A percentile compares a stretch with the other conserved stretches of the same genome.
phyloP scores from a whole-genome alignment of 768 basidiomycete genomes.

The Lepiota brunneoincarnata region DNA sequence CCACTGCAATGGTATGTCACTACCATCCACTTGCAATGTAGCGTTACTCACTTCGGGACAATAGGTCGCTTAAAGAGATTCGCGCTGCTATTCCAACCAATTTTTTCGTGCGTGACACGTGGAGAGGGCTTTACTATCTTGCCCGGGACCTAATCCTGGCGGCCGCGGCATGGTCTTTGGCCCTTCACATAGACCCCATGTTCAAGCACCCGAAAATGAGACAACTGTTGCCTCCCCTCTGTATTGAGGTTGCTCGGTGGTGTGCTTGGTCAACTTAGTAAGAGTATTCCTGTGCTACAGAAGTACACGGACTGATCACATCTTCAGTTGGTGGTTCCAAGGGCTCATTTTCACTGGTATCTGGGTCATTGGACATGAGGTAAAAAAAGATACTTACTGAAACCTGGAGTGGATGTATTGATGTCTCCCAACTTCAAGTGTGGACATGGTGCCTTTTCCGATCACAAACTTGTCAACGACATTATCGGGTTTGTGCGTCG shows the following conservation, averaged over 20 bases:
- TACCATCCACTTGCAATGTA: not conserved
- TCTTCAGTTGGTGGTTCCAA: slow-evolving; percentile 57
- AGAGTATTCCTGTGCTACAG: slow-evolving; percentile 13
- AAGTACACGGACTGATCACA: not conserved
- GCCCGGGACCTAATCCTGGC: slow-evolving; percentile 46
- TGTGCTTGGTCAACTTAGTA: slow-evolving; percentile 45
- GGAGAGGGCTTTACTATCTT: slow-evolving; percentile 38
- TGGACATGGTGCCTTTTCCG: slow-evolving; percentile 56
- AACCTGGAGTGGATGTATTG: not conserved
- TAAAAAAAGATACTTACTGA: slow-evolving; percentile 16
- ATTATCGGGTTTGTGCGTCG: slow-evolving; percentile 47
- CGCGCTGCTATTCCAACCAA: slow-evolving; percentile 45
- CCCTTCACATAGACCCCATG: slow-evolving; percentile 42
- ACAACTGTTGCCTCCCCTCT: slow-evolving; percentile 28
- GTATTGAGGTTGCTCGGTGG: slow-evolving; percentile 39
- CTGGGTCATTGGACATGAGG: slow-evolving; percentile 62
- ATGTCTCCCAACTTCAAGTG: slow-evolving; percentile 32
- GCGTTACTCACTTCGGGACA: not conserved
- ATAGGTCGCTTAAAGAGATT: slow-evolving; percentile 49
- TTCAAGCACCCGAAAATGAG: slow-evolving; percentile 24
- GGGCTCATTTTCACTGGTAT: slow-evolving; percentile 56
- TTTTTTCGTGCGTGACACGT: slow-evolving; percentile 42
- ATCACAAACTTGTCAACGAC: slow-evolving; percentile 45
- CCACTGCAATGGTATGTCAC: slow-evolving; percentile 45
- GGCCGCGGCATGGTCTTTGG: slow-evolving; percentile 38